These are phyloP conservation scores for Kewa caespitosa DNA, from an alignment of 179 eudicot species.

Conservation along the genomic window DNA sequence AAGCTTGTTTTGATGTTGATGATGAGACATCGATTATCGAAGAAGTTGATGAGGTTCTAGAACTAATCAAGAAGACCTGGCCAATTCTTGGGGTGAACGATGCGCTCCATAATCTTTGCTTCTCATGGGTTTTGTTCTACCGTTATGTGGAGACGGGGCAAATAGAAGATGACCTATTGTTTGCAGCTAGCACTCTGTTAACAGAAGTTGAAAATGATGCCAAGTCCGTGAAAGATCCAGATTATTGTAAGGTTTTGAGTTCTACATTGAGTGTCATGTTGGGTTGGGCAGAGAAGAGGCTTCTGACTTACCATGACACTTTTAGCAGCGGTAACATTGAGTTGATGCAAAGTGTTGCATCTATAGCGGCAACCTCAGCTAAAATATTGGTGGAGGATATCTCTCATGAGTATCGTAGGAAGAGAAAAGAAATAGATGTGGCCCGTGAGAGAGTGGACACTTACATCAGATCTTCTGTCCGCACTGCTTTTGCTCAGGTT, in stretches of 20 bases:
- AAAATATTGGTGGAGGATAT: constrained; percentile 57
- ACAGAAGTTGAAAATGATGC: constrained; percentile 69
- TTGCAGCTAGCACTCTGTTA: constrained; percentile 75
- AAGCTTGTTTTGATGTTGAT: constrained; percentile 76
- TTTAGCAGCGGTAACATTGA: constrained; percentile 58
- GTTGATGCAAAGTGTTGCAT: constrained; percentile 64
- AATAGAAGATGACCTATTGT: constrained; percentile 65
- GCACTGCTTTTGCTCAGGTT: constrained; percentile 78
- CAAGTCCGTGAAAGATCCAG: constrained; percentile 46
- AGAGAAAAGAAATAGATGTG: constrained; percentile 55
- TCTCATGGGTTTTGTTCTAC: constrained; percentile 72
- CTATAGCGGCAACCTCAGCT: constrained; percentile 61
- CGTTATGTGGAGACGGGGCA: constrained; percentile 69
- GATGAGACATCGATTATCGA: constrained; percentile 69
- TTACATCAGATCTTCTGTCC: constrained; percentile 82
- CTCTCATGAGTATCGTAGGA: constrained; percentile 56
- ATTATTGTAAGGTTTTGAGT: constrained; percentile 51
- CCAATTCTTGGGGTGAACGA: constrained; percentile 66
- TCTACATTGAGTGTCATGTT: constrained; percentile 49
- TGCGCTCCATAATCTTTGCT: constrained; percentile 72
- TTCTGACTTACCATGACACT: constrained; percentile 67
- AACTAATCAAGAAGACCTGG: constrained; percentile 89
- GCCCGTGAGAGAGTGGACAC: constrained; percentile 64
- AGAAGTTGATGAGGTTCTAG: constrained; percentile 85
- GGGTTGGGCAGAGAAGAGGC: constrained; percentile 81